These are phyloP conservation scores for Boletus reticulatus DNA, from an alignment of 768 basidiomycete species.

Conservation along the genomic window DNA sequence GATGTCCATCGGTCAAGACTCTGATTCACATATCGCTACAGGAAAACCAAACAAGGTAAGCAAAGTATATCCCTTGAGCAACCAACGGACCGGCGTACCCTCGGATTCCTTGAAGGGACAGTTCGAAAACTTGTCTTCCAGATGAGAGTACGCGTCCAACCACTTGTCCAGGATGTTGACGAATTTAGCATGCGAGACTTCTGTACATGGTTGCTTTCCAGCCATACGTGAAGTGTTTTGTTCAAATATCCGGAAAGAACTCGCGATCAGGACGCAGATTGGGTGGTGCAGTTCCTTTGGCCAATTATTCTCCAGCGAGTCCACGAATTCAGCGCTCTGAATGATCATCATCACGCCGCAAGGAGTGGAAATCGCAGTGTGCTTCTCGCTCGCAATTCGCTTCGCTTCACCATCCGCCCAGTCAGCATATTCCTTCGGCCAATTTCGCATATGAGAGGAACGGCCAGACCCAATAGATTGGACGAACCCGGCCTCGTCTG, in stretches of 20 bases:
- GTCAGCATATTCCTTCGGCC: neutral
- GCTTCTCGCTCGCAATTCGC: neutral
- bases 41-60: no score
- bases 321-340: neutral
- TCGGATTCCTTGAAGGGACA: neutral
- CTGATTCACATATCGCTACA: no score
- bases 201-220: neutral
- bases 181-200: neutral
- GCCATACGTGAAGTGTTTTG: neutral
- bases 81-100: no score
- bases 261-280: neutral
- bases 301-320: neutral
- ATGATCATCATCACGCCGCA: neutral
- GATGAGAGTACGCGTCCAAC: no score
- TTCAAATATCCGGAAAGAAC: neutral
- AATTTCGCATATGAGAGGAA: neutral
- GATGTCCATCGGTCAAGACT: no score
- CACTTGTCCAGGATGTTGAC: neutral
- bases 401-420: neutral
- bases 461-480: neutral
- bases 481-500: neutral
- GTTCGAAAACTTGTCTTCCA: neutral
- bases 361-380: neutral
- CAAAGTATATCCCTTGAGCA: no score
- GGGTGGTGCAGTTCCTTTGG: neutral